Percentiles rank a stretch among this genome's conserved stretches.
Evolutionary conservation across 139 green algal species (phyloP).

Genomic region (Nannochloris sp.): DNA sequence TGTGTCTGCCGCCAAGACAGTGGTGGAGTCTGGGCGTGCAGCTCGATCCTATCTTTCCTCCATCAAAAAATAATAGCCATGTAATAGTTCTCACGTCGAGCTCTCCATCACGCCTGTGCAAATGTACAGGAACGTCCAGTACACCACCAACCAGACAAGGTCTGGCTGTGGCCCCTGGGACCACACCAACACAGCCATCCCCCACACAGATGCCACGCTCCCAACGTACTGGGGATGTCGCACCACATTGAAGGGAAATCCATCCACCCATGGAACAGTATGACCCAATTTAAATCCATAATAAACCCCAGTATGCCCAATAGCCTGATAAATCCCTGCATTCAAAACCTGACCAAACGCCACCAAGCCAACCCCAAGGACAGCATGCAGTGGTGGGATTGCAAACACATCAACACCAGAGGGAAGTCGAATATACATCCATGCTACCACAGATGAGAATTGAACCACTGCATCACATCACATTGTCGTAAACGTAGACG

Average conservation of each 20-base stretch:
- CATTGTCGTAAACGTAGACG: too few species aligned
- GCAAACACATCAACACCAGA: conserved; percentile 32
- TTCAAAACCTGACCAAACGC: conserved; percentile 58
- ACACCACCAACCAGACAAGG: conserved; percentile 24
- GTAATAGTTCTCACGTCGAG: conserved; percentile 7
- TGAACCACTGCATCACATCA: conserved; percentile 18
- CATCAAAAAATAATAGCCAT: not conserved
- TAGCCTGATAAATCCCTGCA: conserved; percentile 54
- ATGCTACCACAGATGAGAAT: conserved; percentile 28
- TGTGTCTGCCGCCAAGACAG: conserved; percentile 25
- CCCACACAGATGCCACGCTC: conserved; percentile 52
- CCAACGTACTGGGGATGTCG: conserved; percentile 75
- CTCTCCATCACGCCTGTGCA: conserved; percentile 45
- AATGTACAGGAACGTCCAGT: conserved; percentile 56
- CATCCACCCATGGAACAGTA: conserved; percentile 58
- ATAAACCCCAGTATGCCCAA: conserved; percentile 71
- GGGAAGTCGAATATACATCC: conserved; percentile 26
- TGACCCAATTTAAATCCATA: conserved; percentile 70
- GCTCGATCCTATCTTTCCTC: conserved; percentile 9
- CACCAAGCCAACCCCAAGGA: conserved; percentile 12
- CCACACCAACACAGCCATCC: conserved; percentile 26
- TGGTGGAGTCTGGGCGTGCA: conserved; percentile 28
- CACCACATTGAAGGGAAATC: conserved; percentile 71
- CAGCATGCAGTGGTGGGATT: conserved; percentile 20
- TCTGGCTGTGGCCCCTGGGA: conserved; percentile 14